Conservation (phyloP, 31 red algal genomes). For the Porphyra umbilicalis region DNA sequence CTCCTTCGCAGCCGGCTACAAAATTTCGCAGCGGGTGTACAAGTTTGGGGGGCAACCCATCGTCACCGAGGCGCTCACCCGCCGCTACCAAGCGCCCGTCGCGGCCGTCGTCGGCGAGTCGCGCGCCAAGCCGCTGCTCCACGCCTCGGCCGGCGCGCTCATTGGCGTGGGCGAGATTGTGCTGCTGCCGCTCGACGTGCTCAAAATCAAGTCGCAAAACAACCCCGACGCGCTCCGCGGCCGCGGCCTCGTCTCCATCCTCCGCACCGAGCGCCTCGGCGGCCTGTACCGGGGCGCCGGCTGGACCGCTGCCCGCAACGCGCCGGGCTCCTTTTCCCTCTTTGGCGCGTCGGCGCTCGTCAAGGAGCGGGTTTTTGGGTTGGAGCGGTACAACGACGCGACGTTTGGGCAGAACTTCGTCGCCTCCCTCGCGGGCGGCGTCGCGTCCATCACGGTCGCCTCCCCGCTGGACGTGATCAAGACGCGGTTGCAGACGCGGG, state of each 20-base stretch:
- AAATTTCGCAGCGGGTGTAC: constrained; percentile 70
- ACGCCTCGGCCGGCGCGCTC: constrained; percentile 38
- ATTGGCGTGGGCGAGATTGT: constrained; percentile 65
- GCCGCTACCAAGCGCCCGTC: constrained; percentile 12
- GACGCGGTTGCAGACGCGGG: constrained; percentile 61
- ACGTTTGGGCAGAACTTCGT: constrained; percentile 56
- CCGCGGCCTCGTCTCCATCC: constrained; percentile 37
- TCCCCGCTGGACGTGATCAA: constrained; percentile 85
- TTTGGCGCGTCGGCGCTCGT: constrained; percentile 69
- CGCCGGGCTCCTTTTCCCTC: constrained; percentile 55
- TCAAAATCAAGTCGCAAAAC: constrained; percentile 76
- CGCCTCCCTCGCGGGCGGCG: constrained; percentile 42
- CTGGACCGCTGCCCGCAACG: constrained; percentile 72
- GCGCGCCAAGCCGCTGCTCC: constrained; percentile 38
- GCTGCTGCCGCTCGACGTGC: constrained; percentile 62
- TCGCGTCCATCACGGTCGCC: constrained; percentile 67
- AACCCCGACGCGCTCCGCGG: constrained; percentile 58
- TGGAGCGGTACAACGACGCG: constrained; percentile 57
- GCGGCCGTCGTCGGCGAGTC: constrained; percentile 12
- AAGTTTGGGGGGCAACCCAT: constrained; percentile 78
- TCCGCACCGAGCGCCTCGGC: constrained; percentile 31
- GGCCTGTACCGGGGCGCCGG: constrained; percentile 75
- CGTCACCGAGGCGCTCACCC: constrained; percentile 26
- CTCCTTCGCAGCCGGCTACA: constrained; percentile 67
- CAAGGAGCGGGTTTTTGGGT: constrained; percentile 50